Conservation (phyloP, 345 rosid species). For the Eutrema japonicum region DNA sequence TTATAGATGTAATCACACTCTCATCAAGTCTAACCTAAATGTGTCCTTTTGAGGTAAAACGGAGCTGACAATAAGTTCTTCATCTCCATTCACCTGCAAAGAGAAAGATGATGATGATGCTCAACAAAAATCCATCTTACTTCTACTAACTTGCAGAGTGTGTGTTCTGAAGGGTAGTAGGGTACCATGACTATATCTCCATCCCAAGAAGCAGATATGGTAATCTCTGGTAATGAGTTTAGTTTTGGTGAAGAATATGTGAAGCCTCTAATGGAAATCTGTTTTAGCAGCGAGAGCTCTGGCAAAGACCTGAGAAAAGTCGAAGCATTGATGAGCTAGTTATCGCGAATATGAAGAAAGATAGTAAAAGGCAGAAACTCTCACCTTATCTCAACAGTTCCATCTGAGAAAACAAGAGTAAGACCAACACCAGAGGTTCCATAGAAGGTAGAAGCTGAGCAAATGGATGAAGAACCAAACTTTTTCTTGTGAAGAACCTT, state of each 20-base stretch:
- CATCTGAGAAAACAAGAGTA: constrained; percentile 65
- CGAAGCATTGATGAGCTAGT: not conserved
- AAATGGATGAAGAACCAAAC: constrained; percentile 66
- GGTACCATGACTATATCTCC: constrained; percentile 82
- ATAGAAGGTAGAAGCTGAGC: constrained; percentile 79
- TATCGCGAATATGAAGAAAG: not conserved
- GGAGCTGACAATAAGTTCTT: constrained; percentile 67
- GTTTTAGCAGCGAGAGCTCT: constrained; percentile 69
- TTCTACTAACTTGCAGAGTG: constrained; percentile 26
- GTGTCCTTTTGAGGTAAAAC: constrained; percentile 59
- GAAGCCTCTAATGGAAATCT: constrained; percentile 68
- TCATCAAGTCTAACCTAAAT: constrained; percentile 52
- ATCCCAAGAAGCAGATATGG: constrained; percentile 64
- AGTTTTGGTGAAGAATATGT: constrained; percentile 53
- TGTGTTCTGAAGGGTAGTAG: constrained; percentile 27
- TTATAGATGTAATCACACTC: not conserved
- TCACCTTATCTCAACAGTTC: constrained; percentile 84
- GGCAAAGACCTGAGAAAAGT: constrained; percentile 68
- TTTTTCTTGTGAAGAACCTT: constrained; percentile 84
- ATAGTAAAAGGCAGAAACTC: not conserved
- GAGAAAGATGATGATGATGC: constrained; percentile 11
- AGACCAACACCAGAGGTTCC: constrained; percentile 69
- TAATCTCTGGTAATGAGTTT: constrained; percentile 53
- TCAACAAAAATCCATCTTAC: constrained; percentile 1
- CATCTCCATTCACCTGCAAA: constrained; percentile 74